Base-by-base conservation (phyloP, 2,329 filamentous ascomycete genomes). In the Xylariaceae sp. region DNA sequence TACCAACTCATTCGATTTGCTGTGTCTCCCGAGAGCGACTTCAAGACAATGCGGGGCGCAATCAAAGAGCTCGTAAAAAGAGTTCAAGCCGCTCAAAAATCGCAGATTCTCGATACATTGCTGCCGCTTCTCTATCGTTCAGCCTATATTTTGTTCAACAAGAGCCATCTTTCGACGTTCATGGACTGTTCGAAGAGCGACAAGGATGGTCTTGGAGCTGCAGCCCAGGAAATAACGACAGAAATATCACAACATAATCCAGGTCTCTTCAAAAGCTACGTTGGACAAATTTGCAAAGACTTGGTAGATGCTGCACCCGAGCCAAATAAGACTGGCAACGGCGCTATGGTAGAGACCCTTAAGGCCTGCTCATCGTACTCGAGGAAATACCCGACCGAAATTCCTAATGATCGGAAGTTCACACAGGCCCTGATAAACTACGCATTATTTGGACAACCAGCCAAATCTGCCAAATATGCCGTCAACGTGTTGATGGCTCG, bases 331-430 rank as follows among this genome's bases (percentile, higher is more conserved):
- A 68, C 79, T 1, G 91, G 91, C 58, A 87, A 92, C 51, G 71
- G 83, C 1, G 79, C 82, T 2, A 86, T 89, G n/a, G 89, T 94
- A 9, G 89, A 96, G 65, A 92, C 92, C 1, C 77, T 99, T 55
- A 96, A 95, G 69, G 92, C 95, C 2, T 96, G 94, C 68, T 88
- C 92, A 7, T 90, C 88, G 1, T 99, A 96, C 69, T 89, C 91
- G 1, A 87, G 86, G 65, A 91, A 87, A 64, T 92, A 95, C 62
- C 86, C 92, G 0, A 79, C 85, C 8, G 91, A 97, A 57, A 82
- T 99, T 51, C 88, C 89, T 1, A 81, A 84, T 56, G 88, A 95
- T 58, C 84, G 86, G 53, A 88, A 88, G 61, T 92, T 97, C 64
- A 78, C 84, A 34, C 85, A 94, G 65, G 86, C 90, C 1, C 80